Conservation (phyloP, 2,329 filamentous ascomycete genomes). For the Aschersonia sp. region DNA sequence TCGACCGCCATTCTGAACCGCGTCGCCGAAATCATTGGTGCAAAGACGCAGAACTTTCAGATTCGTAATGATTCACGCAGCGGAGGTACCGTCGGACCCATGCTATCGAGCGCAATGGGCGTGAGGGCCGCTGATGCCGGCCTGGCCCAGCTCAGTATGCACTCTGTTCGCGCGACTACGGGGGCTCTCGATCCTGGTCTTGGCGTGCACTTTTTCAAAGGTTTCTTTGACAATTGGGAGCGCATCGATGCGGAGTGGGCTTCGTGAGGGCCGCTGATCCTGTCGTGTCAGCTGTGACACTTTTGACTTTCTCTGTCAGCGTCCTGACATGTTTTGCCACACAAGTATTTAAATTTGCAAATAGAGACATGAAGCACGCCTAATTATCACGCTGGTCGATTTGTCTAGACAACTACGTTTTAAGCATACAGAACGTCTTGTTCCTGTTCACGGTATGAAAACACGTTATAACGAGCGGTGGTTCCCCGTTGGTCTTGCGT, state of each 20-base stretch:
- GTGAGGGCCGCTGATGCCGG: conserved; percentile 76
- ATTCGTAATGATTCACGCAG: conserved; percentile 83
- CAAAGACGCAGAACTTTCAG: conserved; percentile 74
- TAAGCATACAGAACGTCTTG: no score
- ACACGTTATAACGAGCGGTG: no score
- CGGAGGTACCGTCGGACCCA: conserved; percentile 91
- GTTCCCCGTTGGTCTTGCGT: no score
- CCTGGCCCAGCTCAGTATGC: conserved; percentile 87
- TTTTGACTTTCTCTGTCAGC: no score
- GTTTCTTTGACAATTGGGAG: conserved; percentile 78
- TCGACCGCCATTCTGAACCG: conserved; percentile 68
- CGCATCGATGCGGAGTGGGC: conserved; percentile 69
- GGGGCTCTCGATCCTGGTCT: conserved; percentile 75
- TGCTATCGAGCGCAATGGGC: conserved; percentile 68
- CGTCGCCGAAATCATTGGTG: conserved; percentile 59
- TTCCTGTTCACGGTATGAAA: no score
- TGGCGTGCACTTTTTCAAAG: conserved; percentile 78
- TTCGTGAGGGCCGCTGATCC: conserved; percentile 1
- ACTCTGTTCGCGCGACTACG: conserved; percentile 78
- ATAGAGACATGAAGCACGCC: no score
- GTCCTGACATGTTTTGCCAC: no score
- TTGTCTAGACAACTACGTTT: no score
- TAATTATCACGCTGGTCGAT: no score
- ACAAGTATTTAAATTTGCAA: no score
- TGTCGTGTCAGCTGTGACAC: no score